A percentile compares a stretch with the other conserved stretches of the same genome.
Evolutionary conservation across 371 early-diverging fungal genomes (phyloP).

Genomic region (Mortierella sp.): DNA sequence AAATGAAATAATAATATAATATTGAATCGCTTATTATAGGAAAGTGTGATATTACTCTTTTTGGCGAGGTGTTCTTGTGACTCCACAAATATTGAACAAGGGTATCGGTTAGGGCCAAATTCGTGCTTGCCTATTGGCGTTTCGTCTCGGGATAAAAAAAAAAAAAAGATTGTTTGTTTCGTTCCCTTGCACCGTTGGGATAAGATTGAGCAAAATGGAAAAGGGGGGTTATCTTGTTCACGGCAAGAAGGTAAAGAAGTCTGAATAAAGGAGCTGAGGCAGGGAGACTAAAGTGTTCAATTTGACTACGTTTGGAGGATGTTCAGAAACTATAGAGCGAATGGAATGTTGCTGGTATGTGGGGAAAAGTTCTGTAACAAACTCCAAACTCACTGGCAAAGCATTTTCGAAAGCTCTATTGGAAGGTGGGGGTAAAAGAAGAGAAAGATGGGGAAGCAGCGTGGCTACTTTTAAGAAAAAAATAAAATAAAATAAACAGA

Average conservation of each 20-base stretch:
- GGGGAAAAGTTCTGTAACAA: constrained; percentile 39
- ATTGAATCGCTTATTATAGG: not conserved
- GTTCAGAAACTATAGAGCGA: constrained; percentile 49
- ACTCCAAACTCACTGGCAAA: constrained; percentile 56
- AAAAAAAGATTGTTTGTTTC: not conserved
- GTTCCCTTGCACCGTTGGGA: not conserved
- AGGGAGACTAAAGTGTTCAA: not conserved
- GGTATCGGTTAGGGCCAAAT: constrained; percentile 30
- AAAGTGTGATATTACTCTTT: constrained; percentile 3
- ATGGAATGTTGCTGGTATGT: constrained; percentile 9
- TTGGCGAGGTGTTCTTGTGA: constrained; percentile 29
- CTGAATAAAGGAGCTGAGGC: constrained; percentile 30
- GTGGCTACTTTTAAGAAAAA: constrained; percentile 16
- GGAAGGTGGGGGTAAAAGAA: constrained; percentile 34
- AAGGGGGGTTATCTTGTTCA: constrained; percentile 5
- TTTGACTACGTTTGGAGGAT: constrained; percentile 58
- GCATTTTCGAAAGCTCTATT: constrained; percentile 55
- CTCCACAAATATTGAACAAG: constrained; percentile 13
- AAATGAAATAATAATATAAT: not conserved
- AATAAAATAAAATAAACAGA: not conserved
- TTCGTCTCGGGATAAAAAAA: not conserved
- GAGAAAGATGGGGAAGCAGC: constrained; percentile 20
- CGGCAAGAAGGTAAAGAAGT: constrained; percentile 18
- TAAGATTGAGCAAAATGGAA: not conserved
- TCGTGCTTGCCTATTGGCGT: constrained; percentile 2